Percentiles rank a stretch among this genome's conserved stretches.
phyloP scores from a whole-genome alignment of 2,329 filamentous ascomycete genomes.

The Bipolaris cookei region DNA sequence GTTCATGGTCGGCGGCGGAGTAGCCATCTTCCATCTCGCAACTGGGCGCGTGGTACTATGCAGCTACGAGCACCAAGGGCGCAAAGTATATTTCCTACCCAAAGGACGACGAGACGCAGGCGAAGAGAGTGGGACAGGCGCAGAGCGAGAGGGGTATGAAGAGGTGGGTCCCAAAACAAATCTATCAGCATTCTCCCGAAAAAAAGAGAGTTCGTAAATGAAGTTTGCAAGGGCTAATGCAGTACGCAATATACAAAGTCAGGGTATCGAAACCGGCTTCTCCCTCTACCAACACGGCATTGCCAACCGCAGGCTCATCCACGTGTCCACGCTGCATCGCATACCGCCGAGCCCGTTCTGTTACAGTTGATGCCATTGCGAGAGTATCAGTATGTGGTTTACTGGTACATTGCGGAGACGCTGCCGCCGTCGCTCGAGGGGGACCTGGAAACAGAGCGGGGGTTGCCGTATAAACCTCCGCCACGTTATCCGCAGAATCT shows the following conservation, averaged over 20 bases:
- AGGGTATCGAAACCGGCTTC: conserved; percentile 57
- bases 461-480: conserved; percentile 47
- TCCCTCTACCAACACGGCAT: conserved; percentile 55
- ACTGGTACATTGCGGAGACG: conserved; percentile 58
- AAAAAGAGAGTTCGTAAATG: not conserved
- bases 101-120: conserved; percentile 57
- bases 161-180: conserved; percentile 43
- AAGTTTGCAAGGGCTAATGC: not conserved
- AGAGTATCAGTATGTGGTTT: conserved; percentile 53
- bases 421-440: conserved; percentile 49
- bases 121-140: conserved; percentile 52
- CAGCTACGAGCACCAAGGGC: conserved; percentile 47
- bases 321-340: conserved; percentile 25
- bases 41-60: conserved; percentile 56
- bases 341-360: conserved; percentile 55
- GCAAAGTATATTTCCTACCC: conserved; percentile 56
- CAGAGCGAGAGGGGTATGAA: conserved; percentile 59
- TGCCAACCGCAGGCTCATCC: conserved; percentile 52
- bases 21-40: conserved; percentile 59
- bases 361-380: conserved; percentile 53
- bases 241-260: conserved; percentile 14
- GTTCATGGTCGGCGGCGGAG: conserved; percentile 48
- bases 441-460: conserved; percentile 28
- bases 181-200: not conserved
- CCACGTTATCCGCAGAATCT: conserved; percentile 46